Evolutionary conservation across 2,329 filamentous ascomycete species (phyloP), one percentile per base, ranked within the genome.

Genomic region (Microsporum ferrugineum): DNA sequence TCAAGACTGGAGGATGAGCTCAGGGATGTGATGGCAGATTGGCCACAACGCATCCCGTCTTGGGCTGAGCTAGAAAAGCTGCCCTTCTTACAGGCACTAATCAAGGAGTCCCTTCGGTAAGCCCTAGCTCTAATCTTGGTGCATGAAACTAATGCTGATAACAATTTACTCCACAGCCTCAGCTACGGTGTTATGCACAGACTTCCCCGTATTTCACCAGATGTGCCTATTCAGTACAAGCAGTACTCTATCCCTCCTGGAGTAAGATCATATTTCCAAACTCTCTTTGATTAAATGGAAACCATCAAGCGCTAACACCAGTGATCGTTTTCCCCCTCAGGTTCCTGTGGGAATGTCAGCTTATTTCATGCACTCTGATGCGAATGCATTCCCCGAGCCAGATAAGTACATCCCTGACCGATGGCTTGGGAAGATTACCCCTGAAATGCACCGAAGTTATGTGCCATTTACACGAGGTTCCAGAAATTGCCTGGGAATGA

Each of bases 381-480:
- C 66, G 2, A 36, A 58, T 23, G 51, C 53, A 14, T 74, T 73
- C 59, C 70, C 68, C 0, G 65, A 71, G 2, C 66, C 71, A 2
- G 38, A 63, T 1, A 62, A 61, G 8, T 74, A 73, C 60, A 53
- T 45, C 1, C 71, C 72, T 0, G 69, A 71, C 43, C 67, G 72
- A 1, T 73, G 71, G 71, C 39, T 73, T 6, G 39, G n/a, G 23
- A 63, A 66, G n/a, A 60, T 63, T 7, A 36, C 58, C 5, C 53
- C 59, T 34, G 60, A 56, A 7, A 66, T 69, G 5, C 65, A 69
- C 53, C 60, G 59, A 7, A 69, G 69, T 56, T 63, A 72, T 1
- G 65, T 71, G 4, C 65, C 68, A 0, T 71, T 71, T 49, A 66
- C 64, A 10, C 70, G 68, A 59, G 71, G 71, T 8, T 69, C 63